A percentile compares a stretch with the other conserved stretches of the same genome.
phyloP scores from a whole-genome alignment of 306 rosid species.

The Cicer cuneatum region DNA sequence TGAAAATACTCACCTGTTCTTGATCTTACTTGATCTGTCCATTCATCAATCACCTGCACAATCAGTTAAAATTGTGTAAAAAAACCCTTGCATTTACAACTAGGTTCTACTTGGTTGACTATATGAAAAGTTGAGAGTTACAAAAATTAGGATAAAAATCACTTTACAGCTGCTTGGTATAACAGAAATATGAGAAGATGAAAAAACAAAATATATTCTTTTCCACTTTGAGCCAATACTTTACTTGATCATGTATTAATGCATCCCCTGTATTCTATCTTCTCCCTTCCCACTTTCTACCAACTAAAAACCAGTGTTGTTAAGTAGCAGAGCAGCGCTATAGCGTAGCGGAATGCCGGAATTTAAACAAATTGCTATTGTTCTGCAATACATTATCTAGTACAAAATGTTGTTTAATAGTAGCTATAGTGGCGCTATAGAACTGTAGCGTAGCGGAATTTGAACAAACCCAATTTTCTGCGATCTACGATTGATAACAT shows the following conservation, averaged over 20 bases:
- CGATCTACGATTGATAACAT: too few species aligned
- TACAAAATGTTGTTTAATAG: too few species aligned
- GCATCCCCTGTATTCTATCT: constrained; percentile 9
- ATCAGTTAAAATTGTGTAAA: constrained; percentile 36
- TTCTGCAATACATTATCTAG: too few species aligned
- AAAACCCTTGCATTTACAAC: constrained; percentile 27
- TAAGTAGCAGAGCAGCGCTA: too few species aligned
- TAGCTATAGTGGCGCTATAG: too few species aligned
- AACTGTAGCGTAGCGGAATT: too few species aligned
- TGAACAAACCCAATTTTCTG: too few species aligned
- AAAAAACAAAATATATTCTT: constrained; percentile 32
- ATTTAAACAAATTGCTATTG: too few species aligned
- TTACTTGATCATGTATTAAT: constrained; percentile 6
- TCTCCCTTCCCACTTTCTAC: background rate
- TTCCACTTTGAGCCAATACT: constrained; percentile 14
- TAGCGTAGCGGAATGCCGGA: too few species aligned
- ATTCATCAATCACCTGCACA: constrained; percentile 83
- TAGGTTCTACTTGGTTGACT: background rate
- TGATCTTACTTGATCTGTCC: constrained; percentile 83
- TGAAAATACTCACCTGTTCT: constrained; percentile 62
- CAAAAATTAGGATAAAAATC: constrained; percentile 25
- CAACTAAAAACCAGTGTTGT: background rate
- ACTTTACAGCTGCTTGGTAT: constrained; percentile 9
- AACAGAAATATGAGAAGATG: constrained; percentile 9
- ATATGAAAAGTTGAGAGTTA: background rate